Conservation (phyloP, 495 filamentous ascomycete genomes). For the Podospora pseudocomata region DNA sequence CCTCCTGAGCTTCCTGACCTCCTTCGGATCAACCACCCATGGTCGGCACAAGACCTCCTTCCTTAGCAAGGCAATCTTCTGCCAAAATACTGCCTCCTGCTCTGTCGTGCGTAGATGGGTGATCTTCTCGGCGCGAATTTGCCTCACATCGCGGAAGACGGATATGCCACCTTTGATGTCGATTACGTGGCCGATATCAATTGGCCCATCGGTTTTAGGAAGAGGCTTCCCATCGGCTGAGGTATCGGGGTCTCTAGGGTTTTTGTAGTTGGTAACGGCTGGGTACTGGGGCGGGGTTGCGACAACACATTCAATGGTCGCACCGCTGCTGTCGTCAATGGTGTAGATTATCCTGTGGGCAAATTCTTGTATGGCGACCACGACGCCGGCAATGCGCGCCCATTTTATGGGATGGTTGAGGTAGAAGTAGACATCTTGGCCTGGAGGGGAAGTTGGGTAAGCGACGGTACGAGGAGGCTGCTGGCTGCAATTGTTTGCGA, state of each 20-base stretch:
- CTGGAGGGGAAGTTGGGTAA: conserved; percentile 34
- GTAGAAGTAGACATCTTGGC: conserved; percentile 72
- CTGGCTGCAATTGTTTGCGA: background rate
- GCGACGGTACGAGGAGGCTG: background rate
- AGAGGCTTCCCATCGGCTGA: background rate
- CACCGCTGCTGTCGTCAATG: conserved; percentile 83
- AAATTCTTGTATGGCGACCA: conserved; percentile 72
- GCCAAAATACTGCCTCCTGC: conserved; percentile 75
- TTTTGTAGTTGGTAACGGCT: conserved; percentile 7
- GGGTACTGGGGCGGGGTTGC: conserved; percentile 17
- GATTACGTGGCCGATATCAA: conserved; percentile 66
- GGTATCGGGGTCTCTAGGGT: conserved; percentile 1
- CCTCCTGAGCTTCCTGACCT: conserved; percentile 52
- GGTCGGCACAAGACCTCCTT: conserved; percentile 61
- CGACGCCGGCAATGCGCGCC: conserved; percentile 69
- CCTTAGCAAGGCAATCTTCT: conserved; percentile 59
- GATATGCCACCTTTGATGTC: conserved; percentile 74
- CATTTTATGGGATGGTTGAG: conserved; percentile 88
- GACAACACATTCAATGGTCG: conserved; percentile 58
- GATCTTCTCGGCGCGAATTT: conserved; percentile 69
- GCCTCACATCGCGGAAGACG: conserved; percentile 57
- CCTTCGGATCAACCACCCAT: conserved; percentile 58
- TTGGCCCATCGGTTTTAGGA: conserved; percentile 25
- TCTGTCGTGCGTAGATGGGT: conserved; percentile 58
- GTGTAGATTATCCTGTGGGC: conserved; percentile 58